These are phyloP conservation scores for Lentinula sp. DNA, from an alignment of 768 basidiomycete genomes.

Conservation along the genomic window DNA sequence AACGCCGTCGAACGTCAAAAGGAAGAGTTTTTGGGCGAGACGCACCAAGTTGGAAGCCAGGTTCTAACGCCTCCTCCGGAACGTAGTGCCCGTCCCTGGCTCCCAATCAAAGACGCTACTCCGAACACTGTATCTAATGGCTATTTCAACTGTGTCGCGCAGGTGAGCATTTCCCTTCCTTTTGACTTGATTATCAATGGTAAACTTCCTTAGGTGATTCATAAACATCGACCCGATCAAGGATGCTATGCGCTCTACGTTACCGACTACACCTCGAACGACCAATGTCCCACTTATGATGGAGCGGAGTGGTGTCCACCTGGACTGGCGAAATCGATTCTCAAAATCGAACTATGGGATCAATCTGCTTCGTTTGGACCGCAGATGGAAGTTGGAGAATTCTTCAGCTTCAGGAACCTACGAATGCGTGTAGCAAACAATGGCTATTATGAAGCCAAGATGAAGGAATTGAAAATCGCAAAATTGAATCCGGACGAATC, in stretches of 20 bases:
- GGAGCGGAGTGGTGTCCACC: conserved; percentile 39
- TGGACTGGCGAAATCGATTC: conserved; percentile 33
- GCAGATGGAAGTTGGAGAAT: conserved; percentile 41
- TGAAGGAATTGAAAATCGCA: conserved; percentile 38
- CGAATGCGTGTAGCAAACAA: conserved; percentile 32
- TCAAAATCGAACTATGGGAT: conserved; percentile 61
- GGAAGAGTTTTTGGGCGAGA: conserved; percentile 4
- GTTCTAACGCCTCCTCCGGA: conserved; percentile 3
- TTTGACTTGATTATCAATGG: not conserved
- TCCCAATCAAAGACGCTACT: conserved; percentile 43
- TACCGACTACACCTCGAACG: conserved; percentile 58
- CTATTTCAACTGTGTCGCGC: conserved; percentile 59
- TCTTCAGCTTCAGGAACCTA: conserved; percentile 48
- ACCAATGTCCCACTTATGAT: conserved; percentile 20
- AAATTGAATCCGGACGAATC: conserved; percentile 35
- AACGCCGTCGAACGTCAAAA: conserved; percentile 21
- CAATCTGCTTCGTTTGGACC: conserved; percentile 32
- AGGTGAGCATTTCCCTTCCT: conserved; percentile 30
- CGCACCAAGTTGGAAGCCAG: conserved; percentile 2
- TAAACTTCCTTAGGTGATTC: conserved; percentile 35
- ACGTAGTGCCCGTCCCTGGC: conserved; percentile 28
- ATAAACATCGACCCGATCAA: conserved; percentile 28
- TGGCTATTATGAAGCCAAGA: conserved; percentile 47
- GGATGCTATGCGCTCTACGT: conserved; percentile 46
- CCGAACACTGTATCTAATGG: conserved; percentile 37